These are phyloP conservation scores for Iris pallida DNA, from an alignment of 116 monocot genomes.

Conservation along the genomic window DNA sequence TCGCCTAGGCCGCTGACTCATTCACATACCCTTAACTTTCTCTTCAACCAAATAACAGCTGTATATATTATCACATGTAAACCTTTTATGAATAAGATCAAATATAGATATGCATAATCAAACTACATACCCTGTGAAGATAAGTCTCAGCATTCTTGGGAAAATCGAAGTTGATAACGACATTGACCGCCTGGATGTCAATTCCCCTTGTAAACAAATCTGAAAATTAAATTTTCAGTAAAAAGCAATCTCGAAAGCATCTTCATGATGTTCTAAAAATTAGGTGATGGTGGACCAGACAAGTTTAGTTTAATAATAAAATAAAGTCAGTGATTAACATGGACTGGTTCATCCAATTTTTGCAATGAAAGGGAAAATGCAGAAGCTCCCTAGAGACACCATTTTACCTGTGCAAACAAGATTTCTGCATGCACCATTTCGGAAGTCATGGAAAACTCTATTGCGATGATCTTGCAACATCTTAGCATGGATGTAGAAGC, in stretches of 20 bases:
- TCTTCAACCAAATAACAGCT: too few species aligned
- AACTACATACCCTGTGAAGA: slow-evolving; percentile 46
- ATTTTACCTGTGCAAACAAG: slow-evolving; percentile 86
- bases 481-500: slow-evolving; percentile 97
- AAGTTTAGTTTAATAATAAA: too few species aligned
- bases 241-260: too few species aligned
- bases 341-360: neutral
- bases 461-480: slow-evolving; percentile 96
- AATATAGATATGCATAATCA: neutral
- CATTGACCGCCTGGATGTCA: slow-evolving; percentile 70
- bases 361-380: neutral
- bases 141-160: slow-evolving; percentile 66
- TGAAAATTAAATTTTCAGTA: slow-evolving; percentile 10
- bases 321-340: too few species aligned
- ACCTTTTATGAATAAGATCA: too few species aligned
- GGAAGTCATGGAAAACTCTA: slow-evolving; percentile 91
- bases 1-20: too few species aligned
- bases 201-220: slow-evolving; percentile 70
- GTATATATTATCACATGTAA: too few species aligned
- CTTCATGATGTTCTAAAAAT: too few species aligned
- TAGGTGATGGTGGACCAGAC: too few species aligned
- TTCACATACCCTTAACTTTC: too few species aligned
- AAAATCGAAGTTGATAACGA: slow-evolving; percentile 67
- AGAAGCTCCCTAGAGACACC: neutral
- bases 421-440: slow-evolving; percentile 95